Evolutionary conservation across 1,284 basidiomycete genomes (phyloP), one percentile per base, ranked within the genome.

Genomic region (Jaminaea rosea): DNA sequence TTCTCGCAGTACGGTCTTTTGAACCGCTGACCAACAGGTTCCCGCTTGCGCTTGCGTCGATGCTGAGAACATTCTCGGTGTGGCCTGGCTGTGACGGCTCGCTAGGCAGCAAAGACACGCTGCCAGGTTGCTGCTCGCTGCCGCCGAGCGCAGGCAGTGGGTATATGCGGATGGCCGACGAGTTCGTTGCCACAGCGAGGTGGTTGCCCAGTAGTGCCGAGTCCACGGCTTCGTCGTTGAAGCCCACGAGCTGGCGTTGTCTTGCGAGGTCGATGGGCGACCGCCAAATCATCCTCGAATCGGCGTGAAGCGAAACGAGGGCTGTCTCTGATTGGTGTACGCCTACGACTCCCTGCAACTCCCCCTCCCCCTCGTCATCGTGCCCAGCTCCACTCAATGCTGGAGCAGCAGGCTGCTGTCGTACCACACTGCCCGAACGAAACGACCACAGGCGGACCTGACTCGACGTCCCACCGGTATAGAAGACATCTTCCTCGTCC

Each of bases 191-290:
- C 11, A 99, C 79, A 9, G 92, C 94, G 26, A 98, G 76, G 67
- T 89, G 85, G 1, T 83, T 81, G 1, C 62, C 50, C 0, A 72
- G 55, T 3, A 73, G 55, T 5, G 67, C 56, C 53, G 98, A 79
- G 67, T 97, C 93, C 46, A 97, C 87, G 62, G 98, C 91, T 75
- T 98, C 92, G 75, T 98, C 94, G 75, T 98, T 97, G 80, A 87
- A 98, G 0, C 94, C 94, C 57, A 98, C 84, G 56, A 98, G 77
- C 65, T 96, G 92, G 13, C 62, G 55, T 11, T 55, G 47, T 23
- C 60, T 59, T 17, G n/a, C 84, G 83, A n/a, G 80, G 77, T 26
- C 87, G 75, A 9, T 79, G 76, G 42, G 80, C 8, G 47, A 49
- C 4, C 59, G 83, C 75, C 90, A 88, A 44, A 92, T 81, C 61